Percentiles rank a stretch among this genome's conserved stretches.
Evolutionary conservation across 1,284 basidiomycete genomes (phyloP).

Genomic region (Crocinoboletus sp.): DNA sequence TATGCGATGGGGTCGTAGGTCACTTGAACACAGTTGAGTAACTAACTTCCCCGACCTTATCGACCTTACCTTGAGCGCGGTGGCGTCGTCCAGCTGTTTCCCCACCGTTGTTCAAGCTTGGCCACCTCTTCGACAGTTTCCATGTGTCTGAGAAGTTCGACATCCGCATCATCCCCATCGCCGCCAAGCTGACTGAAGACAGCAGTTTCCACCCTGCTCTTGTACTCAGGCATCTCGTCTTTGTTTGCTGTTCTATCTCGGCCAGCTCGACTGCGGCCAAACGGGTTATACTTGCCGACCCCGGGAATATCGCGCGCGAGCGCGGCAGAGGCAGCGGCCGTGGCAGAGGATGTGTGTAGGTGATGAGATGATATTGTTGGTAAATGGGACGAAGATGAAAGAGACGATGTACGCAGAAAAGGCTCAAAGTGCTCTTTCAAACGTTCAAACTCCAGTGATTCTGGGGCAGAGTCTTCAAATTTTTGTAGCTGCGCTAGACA

Average conservation of each 20-base stretch:
- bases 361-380: constrained; percentile 51
- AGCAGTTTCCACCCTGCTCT: constrained; percentile 59
- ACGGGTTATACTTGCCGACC: constrained; percentile 66
- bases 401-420: constrained; percentile 72
- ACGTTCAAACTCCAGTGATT: constrained; percentile 84
- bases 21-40: constrained; percentile 42
- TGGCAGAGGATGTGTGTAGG: constrained; percentile 71
- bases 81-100: constrained; percentile 71
- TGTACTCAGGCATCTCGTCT: constrained; percentile 73
- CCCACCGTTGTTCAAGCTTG: constrained; percentile 76
- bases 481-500: constrained; percentile 81
- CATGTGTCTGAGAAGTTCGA: constrained; percentile 62
- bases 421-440: constrained; percentile 95
- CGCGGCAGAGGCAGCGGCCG: constrained; percentile 81
- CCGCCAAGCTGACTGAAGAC: constrained; percentile 48
- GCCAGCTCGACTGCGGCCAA: constrained; percentile 47
- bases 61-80: constrained; percentile 53
- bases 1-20: constrained; percentile 82
- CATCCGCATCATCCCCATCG: constrained; percentile 63
- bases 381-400: constrained; percentile 58
- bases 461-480: constrained; percentile 79
- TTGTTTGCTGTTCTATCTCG: constrained; percentile 61
- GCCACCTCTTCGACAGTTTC: constrained; percentile 63
- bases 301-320: constrained; percentile 78
- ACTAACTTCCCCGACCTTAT: neutral